Evolutionary conservation across 176 grass and related monocot species (phyloP).

Genomic region (Poa annua): DNA sequence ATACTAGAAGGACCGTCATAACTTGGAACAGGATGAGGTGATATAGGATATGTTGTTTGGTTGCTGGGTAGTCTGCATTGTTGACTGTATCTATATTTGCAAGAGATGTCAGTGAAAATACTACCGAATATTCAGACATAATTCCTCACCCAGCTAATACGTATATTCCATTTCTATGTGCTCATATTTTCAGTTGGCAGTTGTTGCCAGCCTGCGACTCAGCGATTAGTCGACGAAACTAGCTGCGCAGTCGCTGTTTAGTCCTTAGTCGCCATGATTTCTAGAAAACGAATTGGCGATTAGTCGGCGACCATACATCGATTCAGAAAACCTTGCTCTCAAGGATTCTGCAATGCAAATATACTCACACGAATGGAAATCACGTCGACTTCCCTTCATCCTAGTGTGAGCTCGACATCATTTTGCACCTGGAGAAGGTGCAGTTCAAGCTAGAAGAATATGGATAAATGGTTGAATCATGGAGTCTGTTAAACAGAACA

Average conservation of each 20-base stretch:
- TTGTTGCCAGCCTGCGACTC: background rate
- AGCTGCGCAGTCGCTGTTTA: too few relatives aligned
- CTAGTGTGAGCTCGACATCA: constrained; percentile 89
- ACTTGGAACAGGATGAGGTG: too few relatives aligned
- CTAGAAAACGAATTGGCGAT: too few relatives aligned
- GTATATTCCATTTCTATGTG: background rate
- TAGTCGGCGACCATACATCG: too few relatives aligned
- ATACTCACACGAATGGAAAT: background rate
- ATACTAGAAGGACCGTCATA: background rate
- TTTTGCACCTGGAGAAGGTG: constrained; percentile 96
- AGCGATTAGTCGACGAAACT: too few relatives aligned
- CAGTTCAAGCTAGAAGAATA: constrained; percentile 99
- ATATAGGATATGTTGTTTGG: constrained; percentile 12
- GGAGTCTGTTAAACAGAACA: constrained; percentile 90
- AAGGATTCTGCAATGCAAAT: background rate
- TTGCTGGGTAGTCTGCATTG: background rate
- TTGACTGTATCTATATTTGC: background rate
- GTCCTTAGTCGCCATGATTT: too few relatives aligned
- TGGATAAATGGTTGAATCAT: constrained; percentile 95
- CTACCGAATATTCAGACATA: background rate
- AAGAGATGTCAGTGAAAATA: background rate
- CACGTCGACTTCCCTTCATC: background rate
- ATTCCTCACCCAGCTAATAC: too few relatives aligned
- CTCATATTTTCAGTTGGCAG: background rate
- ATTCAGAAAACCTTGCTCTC: too few relatives aligned